These are phyloP conservation scores for Malus domestica DNA, from an alignment of 306 rosid genomes.

Conservation along the genomic window ASM211411v1 NC_041799.1:32902501-32903000, in stretches of 20 bases:
- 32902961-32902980: slow-evolving; percentile 91
- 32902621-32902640: background rate
- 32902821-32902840: background rate
- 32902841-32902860: background rate
- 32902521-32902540: background rate
- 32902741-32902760: background rate
- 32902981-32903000: slow-evolving; percentile 92
- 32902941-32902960: slow-evolving; percentile 97
- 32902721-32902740: background rate
- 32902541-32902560: background rate
- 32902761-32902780: background rate
- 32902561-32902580: background rate
- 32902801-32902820: background rate
- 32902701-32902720: background rate
- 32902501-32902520: background rate
- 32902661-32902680: background rate
- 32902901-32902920: slow-evolving; percentile 92
- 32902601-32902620: background rate
- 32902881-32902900: slow-evolving; percentile 58
- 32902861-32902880: background rate
- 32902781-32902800: background rate
- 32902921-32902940: slow-evolving; percentile 82
- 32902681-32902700: background rate
- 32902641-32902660: background rate
- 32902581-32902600: background rate